Evolutionary conservation across 164 flowering plant genomes (phyloP).

Genomic region (Vitis labrusca): DNA sequence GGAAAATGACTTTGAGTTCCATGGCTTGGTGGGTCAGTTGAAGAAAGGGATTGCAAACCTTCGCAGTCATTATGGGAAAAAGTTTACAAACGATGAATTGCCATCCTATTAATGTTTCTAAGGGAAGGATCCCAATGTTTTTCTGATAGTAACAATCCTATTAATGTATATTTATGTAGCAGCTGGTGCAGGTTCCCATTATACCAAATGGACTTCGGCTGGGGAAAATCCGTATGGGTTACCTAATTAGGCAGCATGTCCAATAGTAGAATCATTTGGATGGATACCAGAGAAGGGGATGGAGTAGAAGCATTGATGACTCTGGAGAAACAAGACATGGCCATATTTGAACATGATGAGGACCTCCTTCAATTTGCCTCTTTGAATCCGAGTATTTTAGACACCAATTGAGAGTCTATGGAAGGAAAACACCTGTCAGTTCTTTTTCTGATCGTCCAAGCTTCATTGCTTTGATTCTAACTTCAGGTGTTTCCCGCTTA

Average conservation of each 20-base stretch:
- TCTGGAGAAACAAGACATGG: constrained; percentile 17
- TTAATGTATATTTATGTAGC: neutral
- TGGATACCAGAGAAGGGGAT: constrained; percentile 10
- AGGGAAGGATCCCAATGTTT: too few relatives aligned
- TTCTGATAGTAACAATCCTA: neutral
- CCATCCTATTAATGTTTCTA: too few relatives aligned
- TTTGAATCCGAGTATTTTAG: constrained; percentile 2
- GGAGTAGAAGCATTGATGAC: constrained; percentile 26
- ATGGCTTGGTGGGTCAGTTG: neutral
- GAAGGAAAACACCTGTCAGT: too few relatives aligned
- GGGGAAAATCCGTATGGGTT: constrained; percentile 36
- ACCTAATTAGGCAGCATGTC: neutral
- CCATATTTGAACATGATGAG: neutral
- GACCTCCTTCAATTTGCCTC: constrained; percentile 12
- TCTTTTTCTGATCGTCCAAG: too few relatives aligned
- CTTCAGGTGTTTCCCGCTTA: too few relatives aligned
- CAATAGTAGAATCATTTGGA: neutral
- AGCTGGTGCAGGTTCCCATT: constrained; percentile 18
- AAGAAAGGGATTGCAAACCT: neutral
- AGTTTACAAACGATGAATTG: neutral
- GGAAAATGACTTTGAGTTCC: neutral
- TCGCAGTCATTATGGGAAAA: neutral
- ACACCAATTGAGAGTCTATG: too few relatives aligned
- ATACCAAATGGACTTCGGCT: constrained; percentile 32
- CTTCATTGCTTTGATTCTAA: too few relatives aligned